A percentile compares a stretch with the other conserved stretches of the same genome.
phyloP scores from a whole-genome alignment of 768 basidiomycete genomes.

The Grammothele lineata region DNA sequence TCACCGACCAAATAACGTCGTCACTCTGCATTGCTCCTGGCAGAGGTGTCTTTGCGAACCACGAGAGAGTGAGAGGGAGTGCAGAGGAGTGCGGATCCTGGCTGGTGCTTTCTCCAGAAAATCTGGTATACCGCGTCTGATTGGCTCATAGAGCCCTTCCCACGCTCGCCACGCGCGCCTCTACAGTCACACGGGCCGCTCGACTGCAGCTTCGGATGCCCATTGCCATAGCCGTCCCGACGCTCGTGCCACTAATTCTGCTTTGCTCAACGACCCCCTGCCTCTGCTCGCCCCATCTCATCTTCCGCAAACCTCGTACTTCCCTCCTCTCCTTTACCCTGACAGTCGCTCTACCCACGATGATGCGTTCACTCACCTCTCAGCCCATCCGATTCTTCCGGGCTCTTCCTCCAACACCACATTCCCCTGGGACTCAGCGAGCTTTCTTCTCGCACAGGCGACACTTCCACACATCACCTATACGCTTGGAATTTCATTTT shows the following conservation, averaged over 20 bases:
- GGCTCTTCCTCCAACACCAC: neutral
- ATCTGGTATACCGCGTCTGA: slow-evolving; percentile 15
- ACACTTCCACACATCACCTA: slow-evolving; percentile 28
- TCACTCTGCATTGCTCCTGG: slow-evolving; percentile 71
- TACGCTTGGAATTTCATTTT: slow-evolving; percentile 66
- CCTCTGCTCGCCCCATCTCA: no score
- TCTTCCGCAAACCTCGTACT: no score
- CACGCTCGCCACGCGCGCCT: no score
- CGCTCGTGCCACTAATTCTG: no score
- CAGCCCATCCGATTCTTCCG: neutral
- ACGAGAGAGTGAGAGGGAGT: neutral
- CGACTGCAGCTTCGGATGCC: neutral
- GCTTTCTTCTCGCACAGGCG: neutral
- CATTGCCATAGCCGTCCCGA: no score
- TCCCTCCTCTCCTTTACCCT: no score
- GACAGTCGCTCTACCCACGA: no score
- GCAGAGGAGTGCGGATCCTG: no score
- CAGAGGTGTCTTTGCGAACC: neutral
- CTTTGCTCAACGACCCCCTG: no score
- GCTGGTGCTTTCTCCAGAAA: slow-evolving; percentile 10
- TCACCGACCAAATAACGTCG: slow-evolving; percentile 98
- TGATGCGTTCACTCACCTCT: no score
- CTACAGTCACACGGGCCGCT: slow-evolving; percentile 2
- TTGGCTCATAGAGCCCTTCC: no score
- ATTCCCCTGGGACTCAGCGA: neutral